Conservation (phyloP, 495 filamentous ascomycete species). For the Jackrogersella multiformis region DNA sequence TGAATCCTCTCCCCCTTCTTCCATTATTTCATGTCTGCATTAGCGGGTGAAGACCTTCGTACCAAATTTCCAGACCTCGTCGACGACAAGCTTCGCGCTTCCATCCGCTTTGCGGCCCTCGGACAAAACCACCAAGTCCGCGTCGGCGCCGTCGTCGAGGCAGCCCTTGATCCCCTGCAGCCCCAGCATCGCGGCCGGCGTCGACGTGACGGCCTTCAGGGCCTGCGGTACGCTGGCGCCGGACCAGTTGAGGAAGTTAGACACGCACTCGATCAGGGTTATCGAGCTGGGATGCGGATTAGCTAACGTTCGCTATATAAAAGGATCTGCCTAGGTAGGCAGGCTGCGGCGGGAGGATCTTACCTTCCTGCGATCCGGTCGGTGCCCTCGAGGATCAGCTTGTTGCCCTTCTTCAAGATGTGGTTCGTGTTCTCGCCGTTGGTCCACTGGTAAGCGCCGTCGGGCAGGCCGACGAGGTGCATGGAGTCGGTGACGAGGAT, state of each 20-base stretch:
- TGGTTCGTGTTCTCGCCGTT: constrained; percentile 72
- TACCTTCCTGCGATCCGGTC: constrained; percentile 77
- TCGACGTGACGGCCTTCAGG: constrained; percentile 73
- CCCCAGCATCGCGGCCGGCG: constrained; percentile 78
- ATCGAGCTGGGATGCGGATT: constrained; percentile 61
- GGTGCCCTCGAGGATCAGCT: constrained; percentile 72
- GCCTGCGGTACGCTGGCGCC: constrained; percentile 70
- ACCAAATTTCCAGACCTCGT: constrained; percentile 85
- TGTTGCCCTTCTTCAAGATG: constrained; percentile 70
- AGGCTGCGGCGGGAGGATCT: constrained; percentile 27
- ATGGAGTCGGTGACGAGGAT: constrained; percentile 76
- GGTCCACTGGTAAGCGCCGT: constrained; percentile 81
- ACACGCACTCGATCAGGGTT: constrained; percentile 80
- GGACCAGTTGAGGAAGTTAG: constrained; percentile 79
- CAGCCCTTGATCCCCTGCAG: constrained; percentile 72
- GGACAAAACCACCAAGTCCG: constrained; percentile 77
- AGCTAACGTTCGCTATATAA: not conserved
- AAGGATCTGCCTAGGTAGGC: too few species aligned
- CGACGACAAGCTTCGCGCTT: constrained; percentile 65
- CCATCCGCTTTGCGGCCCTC: constrained; percentile 59
- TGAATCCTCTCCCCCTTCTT: constrained; percentile 3
- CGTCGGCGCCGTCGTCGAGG: constrained; percentile 75
- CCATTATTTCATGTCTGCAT: not conserved
- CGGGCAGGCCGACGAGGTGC: constrained; percentile 72
- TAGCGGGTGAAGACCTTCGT: constrained; percentile 43